A percentile compares a stretch with the other conserved stretches of the same genome.
Conservation (phyloP, 768 basidiomycete species). For the Clitopilus hobsonii region DNA sequence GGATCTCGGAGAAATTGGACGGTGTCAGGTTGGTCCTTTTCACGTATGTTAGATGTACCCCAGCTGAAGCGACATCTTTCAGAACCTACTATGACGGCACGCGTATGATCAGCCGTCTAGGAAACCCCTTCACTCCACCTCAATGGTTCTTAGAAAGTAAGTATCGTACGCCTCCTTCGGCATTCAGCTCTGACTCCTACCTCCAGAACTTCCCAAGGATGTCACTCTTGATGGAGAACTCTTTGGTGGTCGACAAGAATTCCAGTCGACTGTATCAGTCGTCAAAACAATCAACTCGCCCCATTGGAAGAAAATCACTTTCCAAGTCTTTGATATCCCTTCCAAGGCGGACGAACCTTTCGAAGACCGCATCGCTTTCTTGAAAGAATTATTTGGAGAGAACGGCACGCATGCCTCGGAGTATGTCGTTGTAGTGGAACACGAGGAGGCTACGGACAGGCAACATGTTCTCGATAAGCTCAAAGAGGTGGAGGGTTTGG, state of each 20-base stretch:
- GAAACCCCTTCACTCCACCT: constrained; percentile 55
- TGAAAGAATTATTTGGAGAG: constrained; percentile 43
- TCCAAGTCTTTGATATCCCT: constrained; percentile 58
- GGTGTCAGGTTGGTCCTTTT: constrained; percentile 46
- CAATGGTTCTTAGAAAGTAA: constrained; percentile 53
- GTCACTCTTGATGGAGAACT: constrained; percentile 57
- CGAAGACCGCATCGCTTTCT: constrained; percentile 42
- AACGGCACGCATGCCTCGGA: constrained; percentile 36
- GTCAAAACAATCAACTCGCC: constrained; percentile 55
- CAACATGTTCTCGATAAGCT: constrained; percentile 51
- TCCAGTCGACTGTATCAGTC: constrained; percentile 54
- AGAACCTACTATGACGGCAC: constrained; percentile 55
- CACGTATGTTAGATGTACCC: not conserved
- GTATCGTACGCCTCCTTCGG: constrained; percentile 11
- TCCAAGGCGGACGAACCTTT: constrained; percentile 42
- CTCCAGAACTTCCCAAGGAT: constrained; percentile 47
- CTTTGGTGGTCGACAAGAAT: constrained; percentile 51
- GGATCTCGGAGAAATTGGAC: constrained; percentile 60
- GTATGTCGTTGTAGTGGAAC: constrained; percentile 44
- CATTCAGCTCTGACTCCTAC: not conserved
- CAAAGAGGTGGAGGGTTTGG: constrained; percentile 47
- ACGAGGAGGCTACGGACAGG: constrained; percentile 37
- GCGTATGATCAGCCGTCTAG: constrained; percentile 48
- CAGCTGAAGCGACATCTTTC: constrained; percentile 1
- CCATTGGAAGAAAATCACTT: constrained; percentile 51